Evolutionary conservation across 164 flowering plant genomes (phyloP), one percentile per base, ranked within the genome.

Genomic region (Annona cherimola): DNA sequence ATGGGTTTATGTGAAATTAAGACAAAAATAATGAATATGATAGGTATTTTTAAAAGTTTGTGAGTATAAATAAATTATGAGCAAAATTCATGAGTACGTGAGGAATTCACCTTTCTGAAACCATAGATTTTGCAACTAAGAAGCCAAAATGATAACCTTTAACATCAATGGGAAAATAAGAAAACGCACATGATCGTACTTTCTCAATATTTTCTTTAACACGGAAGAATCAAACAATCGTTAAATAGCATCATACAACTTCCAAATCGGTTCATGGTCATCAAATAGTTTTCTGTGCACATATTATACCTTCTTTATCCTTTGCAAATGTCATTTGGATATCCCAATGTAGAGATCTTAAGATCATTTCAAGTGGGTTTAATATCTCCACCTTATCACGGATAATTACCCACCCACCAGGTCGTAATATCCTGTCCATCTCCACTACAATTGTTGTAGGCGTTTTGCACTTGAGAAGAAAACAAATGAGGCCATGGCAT

Each of bases 331-430:
- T 91, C 91, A 90, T 85, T 59, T 86, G 83, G 35, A 95, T 93
- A 69, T 93, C 94, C 98, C 97, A 93, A 41, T 89, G 92, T 81
- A 95, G 73, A 62, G 91, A 84, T 84, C 82, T 84, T 69, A 95
- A 72, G 43, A 93, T 88, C 43, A 46, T 84, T 74, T 93, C 96
- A 19, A 95, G 54, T 1, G 92, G 89, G 71, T 89, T 82, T 20
- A 95, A 72, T 73, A 93, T 93, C 75, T 81, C 93, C 66, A 87
- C 85, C 76, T 89, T 93, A 63, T 95, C 98, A 4, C 98, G 88
- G 14, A 93, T 75, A 41, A 95, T 89, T 45, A 75, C 86, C 96
- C 95, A 91, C 60, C 99, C 99, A 42, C 92, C 94, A 19, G 99
- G 97, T 59, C 97, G 74, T 62, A 89, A 65, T 46, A 93, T 63